phyloP scores from a whole-genome alignment of 495 filamentous ascomycete species.

The Tuber melanosporum region DNA sequence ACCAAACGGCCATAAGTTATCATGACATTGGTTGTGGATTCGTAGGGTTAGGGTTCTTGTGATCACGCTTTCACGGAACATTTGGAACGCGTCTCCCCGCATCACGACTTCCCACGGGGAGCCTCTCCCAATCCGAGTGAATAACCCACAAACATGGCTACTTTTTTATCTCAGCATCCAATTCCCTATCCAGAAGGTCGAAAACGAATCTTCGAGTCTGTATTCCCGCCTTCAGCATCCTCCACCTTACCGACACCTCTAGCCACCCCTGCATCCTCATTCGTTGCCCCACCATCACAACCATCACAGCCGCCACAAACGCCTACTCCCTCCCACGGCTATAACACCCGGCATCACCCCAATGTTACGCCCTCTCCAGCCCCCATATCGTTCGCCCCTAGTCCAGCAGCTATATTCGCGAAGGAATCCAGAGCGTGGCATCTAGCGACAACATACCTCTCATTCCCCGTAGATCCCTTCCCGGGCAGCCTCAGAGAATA shows the following conservation, averaged over 20 bases:
- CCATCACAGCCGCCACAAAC: slow-evolving; percentile 25
- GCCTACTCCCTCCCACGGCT: slow-evolving; percentile 36
- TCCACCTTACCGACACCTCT: slow-evolving; percentile 27
- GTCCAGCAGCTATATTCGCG: slow-evolving; percentile 32
- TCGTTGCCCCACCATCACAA: slow-evolving; percentile 13
- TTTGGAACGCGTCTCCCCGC: not conserved
- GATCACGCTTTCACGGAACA: not conserved
- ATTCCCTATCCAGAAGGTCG: slow-evolving; percentile 20
- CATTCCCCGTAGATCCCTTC: slow-evolving; percentile 28
- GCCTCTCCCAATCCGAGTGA: not conserved
- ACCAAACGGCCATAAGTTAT: no score
- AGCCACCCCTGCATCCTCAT: slow-evolving; percentile 25
- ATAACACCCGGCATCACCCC: slow-evolving; percentile 40
- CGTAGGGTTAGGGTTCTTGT: not conserved
- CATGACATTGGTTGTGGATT: not conserved
- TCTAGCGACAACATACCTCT: slow-evolving; percentile 33
- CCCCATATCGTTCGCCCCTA: slow-evolving; percentile 30
- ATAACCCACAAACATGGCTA: slow-evolving; percentile 14
- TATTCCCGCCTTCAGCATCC: slow-evolving; percentile 36
- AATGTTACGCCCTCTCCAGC: slow-evolving; percentile 22
- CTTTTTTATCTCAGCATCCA: slow-evolving; percentile 20
- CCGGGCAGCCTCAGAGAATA: slow-evolving; percentile 27
- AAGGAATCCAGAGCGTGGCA: slow-evolving; percentile 37
- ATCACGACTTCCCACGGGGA: not conserved
- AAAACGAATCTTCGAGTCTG: slow-evolving; percentile 36